Percentiles rank a stretch among this genome's conserved stretches.
Conservation (phyloP, 2,329 filamentous ascomycete genomes). For the Fusarium chaquense region DNA sequence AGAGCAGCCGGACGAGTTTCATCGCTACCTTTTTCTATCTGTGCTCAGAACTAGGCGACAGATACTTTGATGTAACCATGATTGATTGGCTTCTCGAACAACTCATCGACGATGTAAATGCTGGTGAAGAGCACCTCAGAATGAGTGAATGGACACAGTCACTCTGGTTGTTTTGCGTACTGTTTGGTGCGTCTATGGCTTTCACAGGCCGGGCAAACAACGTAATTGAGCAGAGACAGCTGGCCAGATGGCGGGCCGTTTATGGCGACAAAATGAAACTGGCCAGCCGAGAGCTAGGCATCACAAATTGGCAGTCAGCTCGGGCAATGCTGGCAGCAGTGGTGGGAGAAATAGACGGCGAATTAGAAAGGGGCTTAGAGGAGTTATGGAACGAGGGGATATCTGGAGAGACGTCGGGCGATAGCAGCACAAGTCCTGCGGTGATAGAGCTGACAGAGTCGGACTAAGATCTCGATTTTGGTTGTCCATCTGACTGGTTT, state of each 20-base stretch:
- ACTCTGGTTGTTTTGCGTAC: conserved; percentile 61
- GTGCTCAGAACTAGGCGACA: conserved; percentile 58
- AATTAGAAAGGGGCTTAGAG: conserved; percentile 55
- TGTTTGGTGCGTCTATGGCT: conserved; percentile 59
- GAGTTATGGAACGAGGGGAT: conserved; percentile 58
- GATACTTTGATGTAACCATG: conserved; percentile 57
- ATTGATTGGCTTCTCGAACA: conserved; percentile 61
- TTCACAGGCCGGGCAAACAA: conserved; percentile 54
- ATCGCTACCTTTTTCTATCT: conserved; percentile 62
- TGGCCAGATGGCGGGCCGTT: conserved; percentile 53
- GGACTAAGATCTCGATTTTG: conserved; percentile 35
- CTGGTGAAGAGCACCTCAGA: conserved; percentile 56
- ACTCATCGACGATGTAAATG: conserved; percentile 58
- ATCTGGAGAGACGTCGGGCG: conserved; percentile 27
- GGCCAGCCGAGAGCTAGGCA: conserved; percentile 54
- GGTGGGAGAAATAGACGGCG: conserved; percentile 56
- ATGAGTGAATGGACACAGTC: conserved; percentile 57
- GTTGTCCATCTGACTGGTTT: conserved; percentile 23
- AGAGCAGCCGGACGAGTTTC: conserved; percentile 59
- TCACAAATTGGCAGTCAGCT: conserved; percentile 56
- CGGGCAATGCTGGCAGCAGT: conserved; percentile 54
- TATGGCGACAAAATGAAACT: conserved; percentile 58
- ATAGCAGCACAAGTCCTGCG: conserved; percentile 37
- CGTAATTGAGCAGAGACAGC: conserved; percentile 53
- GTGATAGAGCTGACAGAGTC: conserved; percentile 46